Percentiles rank a stretch among this genome's conserved stretches.
Conservation (phyloP, 441 rosid species). For the Flueggea neowawraea region DNA sequence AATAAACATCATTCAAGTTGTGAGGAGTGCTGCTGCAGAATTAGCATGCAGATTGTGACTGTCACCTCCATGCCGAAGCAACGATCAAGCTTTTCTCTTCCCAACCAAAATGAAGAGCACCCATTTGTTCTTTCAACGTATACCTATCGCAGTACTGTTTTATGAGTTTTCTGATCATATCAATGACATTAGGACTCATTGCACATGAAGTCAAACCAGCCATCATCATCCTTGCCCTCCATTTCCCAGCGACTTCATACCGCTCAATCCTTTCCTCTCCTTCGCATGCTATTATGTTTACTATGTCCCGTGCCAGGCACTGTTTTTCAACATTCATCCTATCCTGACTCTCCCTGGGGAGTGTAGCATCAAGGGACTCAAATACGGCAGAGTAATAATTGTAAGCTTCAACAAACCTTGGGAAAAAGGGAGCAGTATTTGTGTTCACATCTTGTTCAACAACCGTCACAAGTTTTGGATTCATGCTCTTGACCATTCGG, state of each 20-base stretch:
- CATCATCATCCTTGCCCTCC: conserved; percentile 98
- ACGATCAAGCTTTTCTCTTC: conserved; percentile 88
- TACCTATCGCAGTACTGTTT: conserved; percentile 68
- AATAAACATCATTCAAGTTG: not conserved
- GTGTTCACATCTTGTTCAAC: conserved; percentile 96
- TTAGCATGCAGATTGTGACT: not conserved
- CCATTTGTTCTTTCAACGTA: conserved; percentile 60
- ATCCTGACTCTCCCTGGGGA: conserved; percentile 93
- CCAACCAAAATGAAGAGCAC: conserved; percentile 88
- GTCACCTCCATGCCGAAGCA: conserved; percentile 93
- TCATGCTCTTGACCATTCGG: conserved; percentile 79
- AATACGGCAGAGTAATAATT: conserved; percentile 92
- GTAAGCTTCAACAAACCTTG: conserved; percentile 83
- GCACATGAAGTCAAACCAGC: conserved; percentile 73
- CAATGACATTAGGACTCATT: conserved; percentile 51
- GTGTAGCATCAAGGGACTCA: conserved; percentile 89
- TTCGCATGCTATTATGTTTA: conserved; percentile 92
- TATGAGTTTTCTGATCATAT: conserved; percentile 46
- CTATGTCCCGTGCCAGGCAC: conserved; percentile 96
- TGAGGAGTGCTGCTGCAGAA: conserved; percentile 2
- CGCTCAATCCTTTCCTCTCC: conserved; percentile 97
- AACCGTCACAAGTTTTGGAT: conserved; percentile 91
- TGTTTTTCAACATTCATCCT: conserved; percentile 95
- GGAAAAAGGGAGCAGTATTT: conserved; percentile 84
- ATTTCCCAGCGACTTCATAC: conserved; percentile 91